These are phyloP conservation scores for Phoenix dactylifera DNA, from an alignment of 176 grass and related monocot genomes.

Conservation along the genomic window DNA sequence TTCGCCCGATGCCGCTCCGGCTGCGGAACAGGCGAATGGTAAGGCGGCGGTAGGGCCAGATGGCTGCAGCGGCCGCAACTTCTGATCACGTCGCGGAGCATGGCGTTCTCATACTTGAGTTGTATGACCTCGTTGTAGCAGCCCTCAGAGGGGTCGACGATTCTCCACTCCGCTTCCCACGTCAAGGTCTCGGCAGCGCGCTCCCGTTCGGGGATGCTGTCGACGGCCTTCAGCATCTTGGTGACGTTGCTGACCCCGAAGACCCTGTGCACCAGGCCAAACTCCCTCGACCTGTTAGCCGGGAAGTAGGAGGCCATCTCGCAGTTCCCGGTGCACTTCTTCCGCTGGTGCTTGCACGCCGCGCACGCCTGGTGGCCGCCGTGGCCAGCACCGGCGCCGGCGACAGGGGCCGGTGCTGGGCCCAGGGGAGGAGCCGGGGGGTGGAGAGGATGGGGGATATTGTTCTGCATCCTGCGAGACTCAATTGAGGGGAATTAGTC, in stretches of 20 bases:
- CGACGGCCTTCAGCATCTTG: slow-evolving; percentile 5
- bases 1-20: no score
- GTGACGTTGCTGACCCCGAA: slow-evolving; percentile 27
- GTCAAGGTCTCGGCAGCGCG: neutral
- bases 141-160: neutral
- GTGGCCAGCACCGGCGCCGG: no score
- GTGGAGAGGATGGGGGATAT: no score
- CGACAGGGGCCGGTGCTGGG: no score
- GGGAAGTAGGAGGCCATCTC: slow-evolving; percentile 20
- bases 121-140: neutral
- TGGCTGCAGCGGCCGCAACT: no score
- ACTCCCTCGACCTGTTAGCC: neutral
- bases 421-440: no score
- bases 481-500: no score
- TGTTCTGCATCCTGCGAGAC: no score
- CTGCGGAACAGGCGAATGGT: no score
- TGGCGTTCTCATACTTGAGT: neutral
- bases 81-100: neutral
- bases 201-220: neutral
- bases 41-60: no score
- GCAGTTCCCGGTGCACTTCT: slow-evolving; percentile 12
- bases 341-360: slow-evolving; percentile 26
- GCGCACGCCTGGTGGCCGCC: slow-evolving; percentile 21
- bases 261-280: slow-evolving; percentile 9
- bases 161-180: slow-evolving; percentile 12